These are phyloP conservation scores for Stephania yunnanensis DNA, from an alignment of 164 flowering plant species.

Conservation along the genomic window DNA sequence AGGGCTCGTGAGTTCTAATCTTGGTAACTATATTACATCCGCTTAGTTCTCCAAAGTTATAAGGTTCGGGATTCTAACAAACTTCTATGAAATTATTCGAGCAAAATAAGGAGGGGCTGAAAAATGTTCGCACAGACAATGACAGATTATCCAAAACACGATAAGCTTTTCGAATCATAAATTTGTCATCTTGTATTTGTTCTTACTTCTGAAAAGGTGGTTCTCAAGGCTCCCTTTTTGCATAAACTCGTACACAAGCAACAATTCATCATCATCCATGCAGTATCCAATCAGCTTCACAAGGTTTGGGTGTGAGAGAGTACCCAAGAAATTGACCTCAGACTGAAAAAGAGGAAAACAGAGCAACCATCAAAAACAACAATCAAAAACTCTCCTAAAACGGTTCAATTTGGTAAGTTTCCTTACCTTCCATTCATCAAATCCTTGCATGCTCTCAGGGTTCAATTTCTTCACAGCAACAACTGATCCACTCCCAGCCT, in stretches of 20 bases:
- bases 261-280: conserved; percentile 53
- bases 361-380: background rate
- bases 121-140: too few species aligned
- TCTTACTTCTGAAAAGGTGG: conserved; percentile 84
- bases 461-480: conserved; percentile 71
- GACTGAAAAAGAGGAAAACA: conserved; percentile 35
- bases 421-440: conserved; percentile 67
- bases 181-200: background rate
- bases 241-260: conserved; percentile 80
- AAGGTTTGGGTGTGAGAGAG: conserved; percentile 66
- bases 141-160: background rate
- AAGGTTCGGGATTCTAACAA: too few species aligned
- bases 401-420: too few species aligned
- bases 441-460: conserved; percentile 57
- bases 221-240: conserved; percentile 81
- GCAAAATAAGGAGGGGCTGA: too few species aligned
- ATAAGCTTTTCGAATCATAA: background rate
- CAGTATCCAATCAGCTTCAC: conserved; percentile 67
- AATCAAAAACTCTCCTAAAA: too few species aligned
- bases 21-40: too few species aligned
- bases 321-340: conserved; percentile 67
- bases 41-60: too few species aligned
- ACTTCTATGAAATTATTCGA: too few species aligned
- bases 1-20: too few species aligned
- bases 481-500: conserved; percentile 35